Percentiles rank a stretch among this genome's conserved stretches.
phyloP scores from a whole-genome alignment of 1,284 basidiomycete species.

The Omphalotus olearius region DNA sequence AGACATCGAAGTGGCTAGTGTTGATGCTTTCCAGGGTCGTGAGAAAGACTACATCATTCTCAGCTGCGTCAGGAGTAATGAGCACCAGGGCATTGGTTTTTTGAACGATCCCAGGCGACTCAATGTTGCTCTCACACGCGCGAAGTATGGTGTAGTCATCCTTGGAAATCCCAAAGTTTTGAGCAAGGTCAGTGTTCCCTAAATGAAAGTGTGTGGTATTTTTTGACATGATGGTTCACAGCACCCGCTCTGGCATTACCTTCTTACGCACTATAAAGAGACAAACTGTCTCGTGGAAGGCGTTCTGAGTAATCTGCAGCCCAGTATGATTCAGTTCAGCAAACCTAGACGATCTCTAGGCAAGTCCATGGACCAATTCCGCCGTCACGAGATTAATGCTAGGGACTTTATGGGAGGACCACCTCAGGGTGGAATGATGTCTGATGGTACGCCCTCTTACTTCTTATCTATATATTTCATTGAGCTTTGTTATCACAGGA shows the following conservation, averaged over 20 bases:
- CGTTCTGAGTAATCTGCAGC: constrained; percentile 92
- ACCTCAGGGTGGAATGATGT: constrained; percentile 31
- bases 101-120: constrained; percentile 95
- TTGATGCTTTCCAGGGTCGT: constrained; percentile 98
- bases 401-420: constrained; percentile 55
- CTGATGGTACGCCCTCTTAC: constrained; percentile 40
- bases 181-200: constrained; percentile 79
- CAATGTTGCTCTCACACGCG: constrained; percentile 96
- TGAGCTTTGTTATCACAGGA: constrained; percentile 22
- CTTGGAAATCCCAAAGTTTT: constrained; percentile 98
- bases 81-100: constrained; percentile 99
- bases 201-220: constrained; percentile 3
- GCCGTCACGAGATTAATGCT: constrained; percentile 84
- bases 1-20: constrained; percentile 97
- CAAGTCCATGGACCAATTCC: constrained; percentile 88
- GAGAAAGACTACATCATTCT: constrained; percentile 99
- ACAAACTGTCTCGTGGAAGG: constrained; percentile 94
- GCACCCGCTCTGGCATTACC: constrained; percentile 98
- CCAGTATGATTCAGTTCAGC: constrained; percentile 99
- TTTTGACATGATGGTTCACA: constrained; percentile 27
- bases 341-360: constrained; percentile 84
- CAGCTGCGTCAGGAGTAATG: constrained; percentile 98
- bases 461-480: constrained; percentile 1
- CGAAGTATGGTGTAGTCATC: constrained; percentile 97
- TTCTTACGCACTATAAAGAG: constrained; percentile 98